Evolutionary conservation across 2,329 filamentous ascomycete genomes (phyloP).

Genomic region (Claviceps capensis): DNA sequence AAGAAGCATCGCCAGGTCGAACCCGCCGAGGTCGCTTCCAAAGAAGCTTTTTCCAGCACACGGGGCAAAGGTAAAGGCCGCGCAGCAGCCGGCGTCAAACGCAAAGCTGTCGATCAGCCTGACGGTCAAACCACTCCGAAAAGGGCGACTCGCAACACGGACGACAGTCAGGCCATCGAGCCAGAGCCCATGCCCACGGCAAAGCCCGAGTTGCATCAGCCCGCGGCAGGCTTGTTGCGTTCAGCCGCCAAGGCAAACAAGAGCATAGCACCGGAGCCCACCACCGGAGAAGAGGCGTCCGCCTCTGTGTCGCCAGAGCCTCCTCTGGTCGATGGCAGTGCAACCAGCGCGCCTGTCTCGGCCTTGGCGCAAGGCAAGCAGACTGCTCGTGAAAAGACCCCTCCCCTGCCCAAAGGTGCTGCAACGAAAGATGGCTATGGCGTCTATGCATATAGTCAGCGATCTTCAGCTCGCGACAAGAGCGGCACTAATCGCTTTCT

Average conservation of each 20-base stretch:
- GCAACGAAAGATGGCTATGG: slow-evolving; percentile 38
- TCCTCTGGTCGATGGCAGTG: slow-evolving; percentile 14
- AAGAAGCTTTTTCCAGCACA: slow-evolving; percentile 10
- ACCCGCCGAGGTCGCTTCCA: slow-evolving; percentile 20
- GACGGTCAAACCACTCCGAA: slow-evolving; percentile 38
- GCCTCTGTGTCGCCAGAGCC: slow-evolving; percentile 23
- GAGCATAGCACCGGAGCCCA: slow-evolving; percentile 16
- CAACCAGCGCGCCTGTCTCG: slow-evolving; percentile 11
- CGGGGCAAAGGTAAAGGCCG: slow-evolving; percentile 20
- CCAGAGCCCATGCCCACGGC: slow-evolving; percentile 14
- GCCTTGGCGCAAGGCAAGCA: slow-evolving; percentile 16
- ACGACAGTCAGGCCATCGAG: slow-evolving; percentile 14
- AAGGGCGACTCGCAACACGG: slow-evolving; percentile 24
- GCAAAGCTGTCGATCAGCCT: slow-evolving; percentile 35
- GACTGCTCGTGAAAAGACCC: slow-evolving; percentile 23
- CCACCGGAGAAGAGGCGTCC: slow-evolving; percentile 22
- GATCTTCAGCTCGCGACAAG: slow-evolving; percentile 26
- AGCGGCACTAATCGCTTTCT: slow-evolving; percentile 40
- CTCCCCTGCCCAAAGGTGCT: slow-evolving; percentile 24
- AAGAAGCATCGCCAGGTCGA: slow-evolving; percentile 23
- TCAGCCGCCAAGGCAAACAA: slow-evolving; percentile 23
- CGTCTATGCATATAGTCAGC: slow-evolving; percentile 29
- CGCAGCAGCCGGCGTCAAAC: slow-evolving; percentile 27
- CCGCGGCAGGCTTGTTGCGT: slow-evolving; percentile 25
- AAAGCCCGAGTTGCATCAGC: slow-evolving; percentile 1